A percentile compares a stretch with the other conserved stretches of the same genome.
phyloP scores from a whole-genome alignment of 2,329 filamentous ascomycete genomes.

The Pseudogymnoascus sp. region DNA sequence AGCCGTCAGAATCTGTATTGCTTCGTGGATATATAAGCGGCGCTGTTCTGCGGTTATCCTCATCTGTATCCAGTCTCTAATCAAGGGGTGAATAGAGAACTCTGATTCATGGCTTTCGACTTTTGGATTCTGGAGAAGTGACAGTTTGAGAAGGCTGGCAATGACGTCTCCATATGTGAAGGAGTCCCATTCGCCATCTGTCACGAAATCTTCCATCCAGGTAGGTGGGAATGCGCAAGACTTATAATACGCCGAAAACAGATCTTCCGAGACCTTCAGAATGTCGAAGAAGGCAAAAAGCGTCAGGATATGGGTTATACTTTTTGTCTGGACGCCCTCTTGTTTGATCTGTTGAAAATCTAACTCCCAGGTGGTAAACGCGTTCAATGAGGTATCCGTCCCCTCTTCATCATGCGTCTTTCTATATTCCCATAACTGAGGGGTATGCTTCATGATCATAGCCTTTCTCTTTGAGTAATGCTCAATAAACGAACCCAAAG shows the following conservation, averaged over 20 bases:
- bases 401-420: slow-evolving; percentile 11
- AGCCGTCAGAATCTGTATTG: neutral
- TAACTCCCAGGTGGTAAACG: slow-evolving; percentile 26
- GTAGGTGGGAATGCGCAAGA: neutral
- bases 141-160: slow-evolving; percentile 17
- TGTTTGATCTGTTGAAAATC: slow-evolving; percentile 20
- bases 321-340: neutral
- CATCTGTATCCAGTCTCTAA: slow-evolving; percentile 20
- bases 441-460: slow-evolving; percentile 18
- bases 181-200: slow-evolving; percentile 17
- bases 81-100: slow-evolving; percentile 22
- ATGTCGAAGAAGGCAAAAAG: slow-evolving; percentile 21
- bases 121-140: slow-evolving; percentile 17
- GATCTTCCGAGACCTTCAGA: slow-evolving; percentile 21
- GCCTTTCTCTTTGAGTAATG: slow-evolving; percentile 15
- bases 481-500: slow-evolving; percentile 18
- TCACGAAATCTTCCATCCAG: slow-evolving; percentile 14
- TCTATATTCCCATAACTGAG: slow-evolving; percentile 17
- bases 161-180: slow-evolving; percentile 16
- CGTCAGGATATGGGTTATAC: slow-evolving; percentile 16
- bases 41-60: slow-evolving; percentile 10
- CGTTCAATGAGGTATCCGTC: slow-evolving; percentile 17
- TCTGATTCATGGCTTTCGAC: neutral
- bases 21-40: slow-evolving; percentile 7
- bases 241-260: slow-evolving; percentile 17